phyloP scores from a whole-genome alignment of 345 rosid species.

The Brassica carinata region DNA sequence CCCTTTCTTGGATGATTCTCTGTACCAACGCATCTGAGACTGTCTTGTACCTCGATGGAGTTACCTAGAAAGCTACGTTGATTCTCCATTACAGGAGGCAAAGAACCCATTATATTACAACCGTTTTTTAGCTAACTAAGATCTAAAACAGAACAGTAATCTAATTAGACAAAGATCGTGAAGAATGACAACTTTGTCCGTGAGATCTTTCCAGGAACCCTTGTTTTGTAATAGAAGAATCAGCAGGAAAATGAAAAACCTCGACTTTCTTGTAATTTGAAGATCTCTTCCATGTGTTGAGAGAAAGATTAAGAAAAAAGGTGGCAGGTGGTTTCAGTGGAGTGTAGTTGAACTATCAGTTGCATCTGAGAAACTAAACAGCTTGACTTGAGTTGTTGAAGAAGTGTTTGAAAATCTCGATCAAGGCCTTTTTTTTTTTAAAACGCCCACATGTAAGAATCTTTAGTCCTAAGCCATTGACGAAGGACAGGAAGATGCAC shows the following conservation, averaged over 20 bases:
- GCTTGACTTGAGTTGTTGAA: not conserved
- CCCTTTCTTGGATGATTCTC: slow-evolving; percentile 43
- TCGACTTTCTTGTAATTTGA: not conserved
- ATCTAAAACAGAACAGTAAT: not conserved
- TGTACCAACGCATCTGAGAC: slow-evolving; percentile 41
- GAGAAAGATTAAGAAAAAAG: not conserved
- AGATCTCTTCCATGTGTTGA: not conserved
- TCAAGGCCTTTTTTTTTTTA: not conserved
- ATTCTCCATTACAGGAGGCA: slow-evolving; percentile 37
- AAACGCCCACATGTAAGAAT: not conserved
- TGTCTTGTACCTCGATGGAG: slow-evolving; percentile 23
- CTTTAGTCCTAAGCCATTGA: slow-evolving; percentile 25
- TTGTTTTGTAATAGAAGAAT: not conserved
- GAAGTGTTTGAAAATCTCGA: not conserved
- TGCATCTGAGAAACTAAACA: slow-evolving; percentile 25
- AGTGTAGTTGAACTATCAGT: not conserved
- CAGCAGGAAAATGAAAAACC: not conserved
- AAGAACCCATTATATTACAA: slow-evolving; percentile 32
- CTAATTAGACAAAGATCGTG: slow-evolving; percentile 7
- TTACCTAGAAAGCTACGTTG: slow-evolving; percentile 31
- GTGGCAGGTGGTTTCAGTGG: not conserved
- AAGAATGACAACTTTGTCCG: slow-evolving; percentile 3
- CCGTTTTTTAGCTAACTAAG: not conserved
- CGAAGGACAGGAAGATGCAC: not conserved
- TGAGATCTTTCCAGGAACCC: slow-evolving; percentile 4